These are phyloP conservation scores for Urtica urens DNA, from an alignment of 306 rosid genomes.

Conservation along the genomic window DNA sequence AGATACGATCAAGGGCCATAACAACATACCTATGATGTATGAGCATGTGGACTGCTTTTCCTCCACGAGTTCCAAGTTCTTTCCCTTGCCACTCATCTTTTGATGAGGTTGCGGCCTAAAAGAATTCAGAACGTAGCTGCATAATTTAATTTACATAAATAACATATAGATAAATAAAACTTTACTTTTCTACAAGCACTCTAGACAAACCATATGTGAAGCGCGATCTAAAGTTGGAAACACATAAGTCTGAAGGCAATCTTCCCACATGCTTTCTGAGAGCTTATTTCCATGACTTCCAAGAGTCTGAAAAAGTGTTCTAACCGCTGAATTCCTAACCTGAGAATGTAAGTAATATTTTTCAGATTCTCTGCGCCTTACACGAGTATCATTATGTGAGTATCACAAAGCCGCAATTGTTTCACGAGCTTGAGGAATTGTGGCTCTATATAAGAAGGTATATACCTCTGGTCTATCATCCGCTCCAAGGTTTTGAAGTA, in stretches of 20 bases:
- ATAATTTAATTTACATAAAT: constrained; percentile 12
- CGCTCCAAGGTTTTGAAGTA: constrained; percentile 89
- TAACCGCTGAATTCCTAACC: constrained; percentile 92
- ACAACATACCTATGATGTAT: constrained; percentile 82
- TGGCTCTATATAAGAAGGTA: too few species aligned
- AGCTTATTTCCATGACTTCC: constrained; percentile 93
- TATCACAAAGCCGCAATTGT: too few species aligned
- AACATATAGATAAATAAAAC: too few species aligned
- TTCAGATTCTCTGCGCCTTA: too few species aligned
- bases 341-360: constrained; percentile 21
- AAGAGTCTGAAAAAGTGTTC: constrained; percentile 89
- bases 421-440: too few species aligned
- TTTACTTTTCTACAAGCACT: too few species aligned
- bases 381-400: too few species aligned
- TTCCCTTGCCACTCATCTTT: constrained; percentile 97
- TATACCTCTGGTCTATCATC: constrained; percentile 97
- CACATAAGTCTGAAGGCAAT: constrained; percentile 92
- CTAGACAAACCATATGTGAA: constrained; percentile 78
- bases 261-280: constrained; percentile 84
- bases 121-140: constrained; percentile 11
- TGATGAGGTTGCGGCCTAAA: constrained; percentile 89
- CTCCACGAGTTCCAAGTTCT: constrained; percentile 97
- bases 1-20: constrained; percentile 6
- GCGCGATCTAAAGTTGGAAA: constrained; percentile 83
- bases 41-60: constrained; percentile 98